Base-by-base conservation (phyloP, 2,329 filamentous ascomycete species). In the Seiridium cupressi region DNA sequence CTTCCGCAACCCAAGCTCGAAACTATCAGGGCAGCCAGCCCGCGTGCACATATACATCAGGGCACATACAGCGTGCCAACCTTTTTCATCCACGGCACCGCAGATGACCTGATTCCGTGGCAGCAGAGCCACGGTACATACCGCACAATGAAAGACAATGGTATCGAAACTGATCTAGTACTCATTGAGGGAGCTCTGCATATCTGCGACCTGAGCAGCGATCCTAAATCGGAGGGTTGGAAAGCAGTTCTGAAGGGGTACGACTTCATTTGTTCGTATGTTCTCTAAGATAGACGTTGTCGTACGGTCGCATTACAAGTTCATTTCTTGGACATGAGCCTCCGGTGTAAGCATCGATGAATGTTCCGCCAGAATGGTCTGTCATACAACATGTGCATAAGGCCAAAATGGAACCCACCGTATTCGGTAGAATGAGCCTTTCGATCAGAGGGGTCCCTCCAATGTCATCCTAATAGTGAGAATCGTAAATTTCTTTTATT, bases 51-150 rank as follows among this genome's bases (percentile, higher is more conserved):
- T 18, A 63, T 73, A 42, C 38, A 53, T 0, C 8, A 1, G 1
- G 69, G 68, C 5, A 62, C 49, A 4, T 74, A 72, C 51, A 42
- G 38, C 1, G 66, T 66, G 48, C 71, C 72, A 18, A 74, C 72
- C 0, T 74, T 68, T 57, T 36, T 74, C 32, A 61, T 73, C 8
- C 69, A 72, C 53, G 65, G 65, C 7, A 69, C 64, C 0, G 59
- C 54, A 3, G 70, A 73, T 26, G 69, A 73, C 51, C 60, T 72
- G 47, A 65, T 72, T 18, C 69, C 69, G 7, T 70, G 62, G 64
- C 62, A 62, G 40, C 67, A 71, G 58, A 65, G 57, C 44, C 57
- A 44, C 5, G 59, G 44, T 7, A 70, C 67, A 46, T 60, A 66
- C 40, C 44, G 66, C 7, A 61, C 62, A 3, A 34, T 70, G 59